Conservation (phyloP, 345 rosid genomes). For the Arabidopsis thaliana region TAIR10.1 NC_003074.8:9273001-9273500, state of each 20-base stretch:
- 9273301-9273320: neutral
- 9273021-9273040: slow-evolving; percentile 75
- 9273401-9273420: slow-evolving; percentile 74
- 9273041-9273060: slow-evolving; percentile 78
- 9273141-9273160: slow-evolving; percentile 54
- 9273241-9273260: slow-evolving; percentile 85
- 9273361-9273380: neutral
- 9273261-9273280: slow-evolving; percentile 66
- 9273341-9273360: neutral
- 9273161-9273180: slow-evolving; percentile 93
- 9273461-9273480: slow-evolving; percentile 92
- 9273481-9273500: slow-evolving; percentile 96
- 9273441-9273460: slow-evolving; percentile 80
- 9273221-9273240: slow-evolving; percentile 84
- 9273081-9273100: slow-evolving; percentile 10
- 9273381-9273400: neutral
- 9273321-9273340: slow-evolving; percentile 34
- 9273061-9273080: slow-evolving; percentile 90
- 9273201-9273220: slow-evolving; percentile 82
- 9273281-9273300: neutral
- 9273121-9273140: neutral
- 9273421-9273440: slow-evolving; percentile 96
- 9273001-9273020: slow-evolving; percentile 98
- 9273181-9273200: slow-evolving; percentile 81
- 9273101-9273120: neutral